phyloP scores from a whole-genome alignment of 805 yeast species.

The Pichia californica region DNA sequence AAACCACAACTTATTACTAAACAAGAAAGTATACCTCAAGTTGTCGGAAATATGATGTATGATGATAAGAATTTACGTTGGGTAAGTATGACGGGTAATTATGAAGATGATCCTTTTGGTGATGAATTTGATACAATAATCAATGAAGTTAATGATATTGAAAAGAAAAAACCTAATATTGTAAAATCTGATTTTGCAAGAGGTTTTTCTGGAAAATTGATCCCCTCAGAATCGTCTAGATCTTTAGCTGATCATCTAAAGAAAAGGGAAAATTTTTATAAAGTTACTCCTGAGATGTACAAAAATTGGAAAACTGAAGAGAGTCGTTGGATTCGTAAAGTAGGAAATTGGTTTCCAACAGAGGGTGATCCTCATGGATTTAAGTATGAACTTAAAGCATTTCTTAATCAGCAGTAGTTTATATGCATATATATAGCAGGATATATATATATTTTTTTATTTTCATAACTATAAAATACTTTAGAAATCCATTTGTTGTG shows the following conservation, averaged over 20 bases:
- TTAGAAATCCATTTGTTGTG: too few relatives aligned
- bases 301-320: slow-evolving; percentile 29
- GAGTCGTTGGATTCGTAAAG: slow-evolving; percentile 30
- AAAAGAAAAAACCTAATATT: neutral
- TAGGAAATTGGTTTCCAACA: slow-evolving; percentile 31
- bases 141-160: neutral
- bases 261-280: slow-evolving; percentile 15
- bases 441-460: too few relatives aligned
- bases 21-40: slow-evolving; percentile 25
- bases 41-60: slow-evolving; percentile 51
- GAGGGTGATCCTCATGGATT: slow-evolving; percentile 21
- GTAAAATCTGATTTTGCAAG: slow-evolving; percentile 13
- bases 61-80: slow-evolving; percentile 52
- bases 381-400: slow-evolving; percentile 27
- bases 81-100: slow-evolving; percentile 43
- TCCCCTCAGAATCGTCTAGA: slow-evolving; percentile 12
- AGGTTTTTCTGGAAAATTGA: slow-evolving; percentile 6
- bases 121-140: slow-evolving; percentile 39
- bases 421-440: too few relatives aligned
- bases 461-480: too few relatives aligned
- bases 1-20: slow-evolving; percentile 6
- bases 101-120: slow-evolving; percentile 40
- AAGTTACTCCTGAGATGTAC: slow-evolving; percentile 22
- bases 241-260: slow-evolving; percentile 8
- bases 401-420: slow-evolving; percentile 22